Evolutionary conservation across 495 filamentous ascomycete species (phyloP), one percentile per base, ranked within the genome.

Genomic region (Clohesyomyces aquaticus): DNA sequence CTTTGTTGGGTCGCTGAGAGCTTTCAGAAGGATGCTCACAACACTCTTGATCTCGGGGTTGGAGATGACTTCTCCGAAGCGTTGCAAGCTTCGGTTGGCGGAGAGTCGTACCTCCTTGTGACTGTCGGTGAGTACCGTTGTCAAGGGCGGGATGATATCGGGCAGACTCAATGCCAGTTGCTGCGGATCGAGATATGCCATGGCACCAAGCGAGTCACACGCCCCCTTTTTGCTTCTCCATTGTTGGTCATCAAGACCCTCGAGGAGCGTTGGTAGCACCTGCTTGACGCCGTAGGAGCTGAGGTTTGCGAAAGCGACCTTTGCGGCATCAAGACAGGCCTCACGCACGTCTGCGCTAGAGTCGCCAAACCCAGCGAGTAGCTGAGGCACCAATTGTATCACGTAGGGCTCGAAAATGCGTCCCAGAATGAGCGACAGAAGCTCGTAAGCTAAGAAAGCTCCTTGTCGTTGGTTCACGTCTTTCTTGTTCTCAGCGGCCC

Each of bases 181-280:
- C 59, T 97, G 87, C 4, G 94, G 94, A 70, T 96, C 93, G 18
- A 98, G 83, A 72, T 98, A 98, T 10, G 94, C 95, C 93, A 98
- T 98, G 57, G 93, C 93, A 71, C 94, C 94, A 19, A 98, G 83
- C 10, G 95, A 83, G 70, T 98, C 94, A 68, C 94, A 98, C 55
- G 94, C 94, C 66, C 94, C 94, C 77, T 96, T 97, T 74, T 98
- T 97, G 77, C 91, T 96, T 68, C 94, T 87, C 94, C 94, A 98
- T 73, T 97, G 94, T 28, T 88, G 84, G 51, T 98, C 95, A 58
- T 96, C 91, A 12, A 98, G 85, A 48, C 94, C 95, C 65, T 96
- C 89, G 21, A 98, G 83, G 3, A 98, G 83, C 19, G 88, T 96
- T 1, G 94, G 94, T 42, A 98, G 77, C 70, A 98, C 91, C 57